These are phyloP conservation scores for Stephania japonica DNA, from an alignment of 164 flowering plant species.

Conservation along the genomic window DNA sequence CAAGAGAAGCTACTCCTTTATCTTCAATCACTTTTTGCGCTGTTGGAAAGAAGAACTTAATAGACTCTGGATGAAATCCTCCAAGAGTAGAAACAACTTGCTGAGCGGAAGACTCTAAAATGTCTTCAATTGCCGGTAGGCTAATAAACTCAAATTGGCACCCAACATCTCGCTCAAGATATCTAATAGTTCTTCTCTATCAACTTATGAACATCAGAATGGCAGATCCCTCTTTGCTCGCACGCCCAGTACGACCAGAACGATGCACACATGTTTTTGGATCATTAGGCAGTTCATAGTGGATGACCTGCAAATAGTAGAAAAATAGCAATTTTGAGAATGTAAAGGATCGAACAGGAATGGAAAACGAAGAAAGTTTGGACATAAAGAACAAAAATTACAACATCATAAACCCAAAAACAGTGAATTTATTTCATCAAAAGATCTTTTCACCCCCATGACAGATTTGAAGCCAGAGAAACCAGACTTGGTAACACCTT, in stretches of 20 bases:
- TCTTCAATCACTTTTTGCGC: slow-evolving; percentile 75
- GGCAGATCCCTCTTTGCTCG: slow-evolving; percentile 90
- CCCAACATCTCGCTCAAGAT: slow-evolving; percentile 91
- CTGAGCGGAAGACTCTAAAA: slow-evolving; percentile 78
- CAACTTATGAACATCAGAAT: slow-evolving; percentile 73
- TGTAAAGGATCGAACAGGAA: background rate
- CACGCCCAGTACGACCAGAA: slow-evolving; percentile 99
- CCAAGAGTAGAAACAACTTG: slow-evolving; percentile 87
- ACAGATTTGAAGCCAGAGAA: background rate
- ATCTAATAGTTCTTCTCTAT: slow-evolving; percentile 77
- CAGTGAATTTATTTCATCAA: background rate
- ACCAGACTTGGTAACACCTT: background rate
- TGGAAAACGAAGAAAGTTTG: background rate
- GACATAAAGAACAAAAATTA: background rate
- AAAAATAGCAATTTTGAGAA: slow-evolving; percentile 5
- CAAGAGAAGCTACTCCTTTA: slow-evolving; percentile 75
- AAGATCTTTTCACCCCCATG: background rate
- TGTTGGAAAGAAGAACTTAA: slow-evolving; percentile 73
- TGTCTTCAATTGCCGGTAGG: slow-evolving; percentile 72
- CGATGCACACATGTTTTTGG: slow-evolving; percentile 99
- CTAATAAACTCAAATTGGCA: slow-evolving; percentile 79
- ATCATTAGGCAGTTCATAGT: slow-evolving; percentile 96
- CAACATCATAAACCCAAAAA: background rate
- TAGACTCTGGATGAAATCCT: slow-evolving; percentile 87
- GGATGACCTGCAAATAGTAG: slow-evolving; percentile 61